Base-by-base conservation (phyloP, 2,329 filamentous ascomycete species). In the Neonectria faginata region DNA sequence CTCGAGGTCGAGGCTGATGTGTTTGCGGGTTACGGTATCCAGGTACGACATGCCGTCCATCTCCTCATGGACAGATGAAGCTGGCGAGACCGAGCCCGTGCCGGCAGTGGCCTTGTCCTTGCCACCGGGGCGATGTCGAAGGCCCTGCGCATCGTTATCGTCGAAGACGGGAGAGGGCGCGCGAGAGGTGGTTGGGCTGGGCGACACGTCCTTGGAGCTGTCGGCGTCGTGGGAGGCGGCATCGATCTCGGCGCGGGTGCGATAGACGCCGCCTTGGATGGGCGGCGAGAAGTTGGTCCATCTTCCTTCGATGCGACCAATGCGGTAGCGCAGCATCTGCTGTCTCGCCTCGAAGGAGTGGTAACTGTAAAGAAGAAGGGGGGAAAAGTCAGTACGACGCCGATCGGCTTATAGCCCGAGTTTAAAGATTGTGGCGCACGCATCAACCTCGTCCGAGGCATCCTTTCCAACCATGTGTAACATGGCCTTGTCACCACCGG, bases 241-340 rank as follows among this genome's bases (percentile, higher is more conserved):
- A 48, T 81, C 78, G 8, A 79, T 76, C 27, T 80, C 76, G 51
- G 68, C 68, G 16, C 76, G 73, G 22, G 81, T 79, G 69, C 90
- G 86, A 78, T 94, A 97, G 63, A 85, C 85, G 45, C 95, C 95
- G 62, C 94, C 94, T 79, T 98, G 95, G 57, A 98, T 95, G 0
- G 96, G 95, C 5, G 96, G 94, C 7, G 92, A 74, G 76, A 97
- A 97, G 78, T 97, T 97, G 66, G 83, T 82, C 96, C 96, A 99
- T 66, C 82, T 83, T 31, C 93, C 92, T 75, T 96, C 87, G 62
- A 97, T 88, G 67, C 85, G 87, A 48, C 96, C 96, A 73, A 98
- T 93, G 68, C 92, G 89, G 77, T 94, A 98, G 67, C 87, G 88
- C 64, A 88, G 80, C 93, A 97, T 97, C 72, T 88, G 88, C 63